Evolutionary conservation across 352 stramenopile species (phyloP), one percentile per base, ranked within the genome.

Genomic region (Pythium rishiriense): DNA sequence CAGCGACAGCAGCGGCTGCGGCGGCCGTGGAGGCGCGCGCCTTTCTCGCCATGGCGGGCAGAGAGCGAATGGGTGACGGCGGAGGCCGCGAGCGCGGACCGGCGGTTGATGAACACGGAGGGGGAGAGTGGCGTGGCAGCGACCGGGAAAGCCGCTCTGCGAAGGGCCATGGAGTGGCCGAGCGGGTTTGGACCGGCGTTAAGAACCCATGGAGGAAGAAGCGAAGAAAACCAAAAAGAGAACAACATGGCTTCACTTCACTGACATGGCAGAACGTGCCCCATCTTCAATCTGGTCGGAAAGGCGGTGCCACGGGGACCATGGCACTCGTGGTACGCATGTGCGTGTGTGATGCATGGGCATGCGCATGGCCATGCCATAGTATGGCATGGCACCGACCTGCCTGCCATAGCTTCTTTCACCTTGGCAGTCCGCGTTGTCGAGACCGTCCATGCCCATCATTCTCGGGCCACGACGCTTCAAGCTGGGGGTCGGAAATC

Each of bases 221-320:
- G 37, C n/a, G n/a, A 43, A 43, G 37, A 43, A 43, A 43, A n/a
- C 10, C 15, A 43, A 29, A 61, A 42, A 29, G 29, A 52, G 42
- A 49, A 17, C 21, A 41, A 64, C 54, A 69, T 69, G 62, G 62
- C 53, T 69, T 69, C 62, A 69, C 62, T 69, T 64, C 53, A 69
- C 62, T 68, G 61, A 68, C 61, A 68, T 45, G 48, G 46, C n/a
- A n/a, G n/a, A n/a, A n/a, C n/a, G n/a, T n/a, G n/a, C n/a, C n/a
- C n/a, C n/a, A n/a, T n/a, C n/a, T n/a, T n/a, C n/a, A n/a, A n/a
- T n/a, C n/a, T n/a, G n/a, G n/a, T n/a, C n/a, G n/a, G n/a, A n/a
- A n/a, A n/a, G 15, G 50, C 31, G 31, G 7, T 45, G 14, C 39
- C 39, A 45, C 25, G 17, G 46, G 21, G 46, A n/a, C n/a, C n/a